A percentile compares a stretch with the other conserved stretches of the same genome.
Evolutionary conservation across 2,329 filamentous ascomycete genomes (phyloP).

Genomic region (Davidsoniella virescens): DNA sequence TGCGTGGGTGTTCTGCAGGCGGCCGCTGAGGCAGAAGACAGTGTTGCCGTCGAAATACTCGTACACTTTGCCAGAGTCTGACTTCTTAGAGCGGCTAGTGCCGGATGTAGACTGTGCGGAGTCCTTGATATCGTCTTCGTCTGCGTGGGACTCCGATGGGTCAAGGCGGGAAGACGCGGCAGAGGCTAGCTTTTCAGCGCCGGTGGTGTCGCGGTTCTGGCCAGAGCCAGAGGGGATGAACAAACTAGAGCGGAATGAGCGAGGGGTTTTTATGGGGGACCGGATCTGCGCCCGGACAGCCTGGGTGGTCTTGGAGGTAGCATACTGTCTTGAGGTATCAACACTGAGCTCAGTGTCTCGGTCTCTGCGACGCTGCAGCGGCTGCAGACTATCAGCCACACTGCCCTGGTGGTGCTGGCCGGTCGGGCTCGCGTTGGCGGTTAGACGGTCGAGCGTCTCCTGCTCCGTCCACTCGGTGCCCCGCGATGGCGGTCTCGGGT

Average conservation of each 20-base stretch:
- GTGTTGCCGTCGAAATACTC: conserved; percentile 93
- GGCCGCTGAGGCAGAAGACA: conserved; percentile 70
- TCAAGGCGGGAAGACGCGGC: conserved; percentile 35
- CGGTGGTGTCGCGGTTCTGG: conserved; percentile 41
- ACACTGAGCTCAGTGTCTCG: conserved; percentile 31
- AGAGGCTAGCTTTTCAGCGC: conserved; percentile 73
- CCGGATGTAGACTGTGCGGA: conserved; percentile 20
- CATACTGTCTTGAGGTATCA: conserved; percentile 45
- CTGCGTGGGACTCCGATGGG: conserved; percentile 42
- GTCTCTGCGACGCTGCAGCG: conserved; percentile 36
- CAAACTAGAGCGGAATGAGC: conserved; percentile 64
- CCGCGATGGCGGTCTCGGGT: conserved; percentile 51
- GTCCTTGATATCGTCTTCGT: conserved; percentile 19
- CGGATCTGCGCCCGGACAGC: conserved; percentile 21
- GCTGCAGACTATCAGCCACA: conserved; percentile 61
- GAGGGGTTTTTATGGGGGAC: conserved; percentile 52
- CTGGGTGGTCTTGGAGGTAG: conserved; percentile 16
- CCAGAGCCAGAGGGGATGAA: conserved; percentile 35
- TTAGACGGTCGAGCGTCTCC: conserved; percentile 52
- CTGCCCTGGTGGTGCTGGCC: conserved; percentile 43
- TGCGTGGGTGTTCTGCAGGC: conserved; percentile 75
- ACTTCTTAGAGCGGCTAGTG: conserved; percentile 19
- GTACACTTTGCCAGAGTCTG: conserved; percentile 52
- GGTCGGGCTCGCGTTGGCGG: conserved; percentile 59
- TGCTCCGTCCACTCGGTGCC: conserved; percentile 69